Evolutionary conservation across 305 asterid species (phyloP).

Genomic region (Nicotiana rustica): DNA sequence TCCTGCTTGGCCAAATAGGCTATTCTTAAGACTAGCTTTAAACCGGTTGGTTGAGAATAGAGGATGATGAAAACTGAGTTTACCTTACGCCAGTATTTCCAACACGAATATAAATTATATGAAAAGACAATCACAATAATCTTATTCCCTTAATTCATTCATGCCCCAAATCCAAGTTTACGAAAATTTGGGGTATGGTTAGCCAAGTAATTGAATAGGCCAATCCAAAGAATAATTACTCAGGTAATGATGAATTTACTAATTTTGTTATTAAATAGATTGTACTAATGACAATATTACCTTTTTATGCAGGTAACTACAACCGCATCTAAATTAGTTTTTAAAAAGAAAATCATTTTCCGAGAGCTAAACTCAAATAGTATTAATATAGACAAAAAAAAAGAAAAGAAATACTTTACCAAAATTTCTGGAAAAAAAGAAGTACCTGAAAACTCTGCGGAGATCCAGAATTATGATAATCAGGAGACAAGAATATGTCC

Average conservation of each 20-base stretch:
- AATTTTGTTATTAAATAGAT: neutral
- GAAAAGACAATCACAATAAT: neutral
- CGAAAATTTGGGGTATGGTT: neutral
- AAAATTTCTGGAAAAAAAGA: neutral
- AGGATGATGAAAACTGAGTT: no score
- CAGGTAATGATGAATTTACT: neutral
- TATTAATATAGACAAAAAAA: neutral
- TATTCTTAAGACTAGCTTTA: no score
- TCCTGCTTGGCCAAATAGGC: no score
- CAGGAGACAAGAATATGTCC: slow-evolving; percentile 57
- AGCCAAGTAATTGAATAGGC: neutral
- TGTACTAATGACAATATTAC: neutral
- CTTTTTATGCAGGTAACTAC: neutral
- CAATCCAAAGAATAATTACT: neutral
- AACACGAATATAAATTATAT: no score
- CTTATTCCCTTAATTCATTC: neutral
- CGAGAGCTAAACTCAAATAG: neutral
- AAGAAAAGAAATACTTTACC: neutral
- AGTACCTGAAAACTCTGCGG: slow-evolving; percentile 52
- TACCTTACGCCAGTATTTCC: no score
- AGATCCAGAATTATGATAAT: slow-evolving; percentile 38
- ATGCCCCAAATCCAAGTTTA: neutral
- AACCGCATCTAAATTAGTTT: no score
- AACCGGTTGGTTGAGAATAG: no score
- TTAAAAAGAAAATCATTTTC: no score